Conservation (phyloP, 169 alveolate species). For the Plasmodium adleri region DNA sequence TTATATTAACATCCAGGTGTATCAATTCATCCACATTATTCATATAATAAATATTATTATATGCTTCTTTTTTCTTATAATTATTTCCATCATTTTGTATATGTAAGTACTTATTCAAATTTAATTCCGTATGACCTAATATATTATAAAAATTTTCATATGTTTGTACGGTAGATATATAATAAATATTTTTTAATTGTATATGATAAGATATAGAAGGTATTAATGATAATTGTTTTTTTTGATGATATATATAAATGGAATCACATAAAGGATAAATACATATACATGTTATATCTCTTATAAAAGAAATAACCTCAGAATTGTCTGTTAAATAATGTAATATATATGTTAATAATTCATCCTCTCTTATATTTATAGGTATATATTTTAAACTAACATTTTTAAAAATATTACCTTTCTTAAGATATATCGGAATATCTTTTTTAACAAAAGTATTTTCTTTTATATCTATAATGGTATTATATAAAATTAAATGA, state of each 20-base stretch:
- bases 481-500: slow-evolving; percentile 37
- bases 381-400: slow-evolving; percentile 54
- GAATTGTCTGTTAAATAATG: slow-evolving; percentile 43
- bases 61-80: slow-evolving; percentile 9
- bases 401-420: slow-evolving; percentile 30
- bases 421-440: slow-evolving; percentile 47
- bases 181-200: slow-evolving; percentile 27
- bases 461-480: slow-evolving; percentile 54
- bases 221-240: slow-evolving; percentile 38
- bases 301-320: slow-evolving; percentile 52
- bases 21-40: slow-evolving; percentile 9
- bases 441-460: slow-evolving; percentile 49
- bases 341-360: slow-evolving; percentile 32
- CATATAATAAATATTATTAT: neutral
- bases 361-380: slow-evolving; percentile 44
- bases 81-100: neutral
- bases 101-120: slow-evolving; percentile 9
- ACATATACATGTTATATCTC: slow-evolving; percentile 63
- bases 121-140: slow-evolving; percentile 41
- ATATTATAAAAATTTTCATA: slow-evolving; percentile 47
- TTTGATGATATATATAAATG: slow-evolving; percentile 39
- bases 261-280: slow-evolving; percentile 60
- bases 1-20: slow-evolving; percentile 25
- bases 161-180: slow-evolving; percentile 57
- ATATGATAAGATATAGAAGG: slow-evolving; percentile 59